Base-by-base conservation (phyloP, 2,329 filamentous ascomycete species). In the Ophiostoma novo-ulmi region DNA sequence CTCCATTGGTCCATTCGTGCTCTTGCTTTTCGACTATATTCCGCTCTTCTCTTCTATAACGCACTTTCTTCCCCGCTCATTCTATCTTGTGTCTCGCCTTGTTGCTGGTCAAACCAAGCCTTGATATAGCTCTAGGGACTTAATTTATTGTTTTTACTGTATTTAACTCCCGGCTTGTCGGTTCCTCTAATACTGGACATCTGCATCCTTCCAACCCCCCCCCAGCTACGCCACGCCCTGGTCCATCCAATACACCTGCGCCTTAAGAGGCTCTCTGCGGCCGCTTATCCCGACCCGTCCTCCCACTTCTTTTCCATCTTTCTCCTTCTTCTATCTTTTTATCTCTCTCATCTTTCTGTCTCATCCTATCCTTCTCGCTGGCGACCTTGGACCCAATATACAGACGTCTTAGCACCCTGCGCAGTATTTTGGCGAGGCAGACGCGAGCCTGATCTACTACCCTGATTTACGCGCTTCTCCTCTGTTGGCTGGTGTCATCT, bases 261-360 rank as follows among this genome's bases (percentile, higher is more conserved):
- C 68, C 52, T 68, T 71, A 70, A 71, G 69, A 71, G 69, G 68
- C 71, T 71, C 44, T 52, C 55, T 70, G 55, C 55, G 70, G 55
- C 70, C 71, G 55, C 52, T 26, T 71, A 41, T 26, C 65, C 14
- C 66, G 69, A 44, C 69, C 69, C 14, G 52, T 38, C 67, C 61
- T 58, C n/a, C 65, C 39, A 58, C 38, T 61, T 55, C 58, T 55
- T 55, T 26, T 36, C 17, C 6, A 61, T 31, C 20, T 58, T 38
- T 65, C 8, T 63, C 44, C 44, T 48, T 20, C 13, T 11, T 68
- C 38, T 58, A 3, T 39, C n/a, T 63, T 38, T 35, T 14, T 31
- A 48, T 52, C 58, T 41, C 38, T 26, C 36, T 31, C 11, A 58
- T 31, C 20, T 58, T 31, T 65, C 6, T 22, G 5, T 67, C 17